These are phyloP conservation scores for Mycena galericulata DNA, from an alignment of 768 basidiomycete species.

Conservation along the genomic window DNA sequence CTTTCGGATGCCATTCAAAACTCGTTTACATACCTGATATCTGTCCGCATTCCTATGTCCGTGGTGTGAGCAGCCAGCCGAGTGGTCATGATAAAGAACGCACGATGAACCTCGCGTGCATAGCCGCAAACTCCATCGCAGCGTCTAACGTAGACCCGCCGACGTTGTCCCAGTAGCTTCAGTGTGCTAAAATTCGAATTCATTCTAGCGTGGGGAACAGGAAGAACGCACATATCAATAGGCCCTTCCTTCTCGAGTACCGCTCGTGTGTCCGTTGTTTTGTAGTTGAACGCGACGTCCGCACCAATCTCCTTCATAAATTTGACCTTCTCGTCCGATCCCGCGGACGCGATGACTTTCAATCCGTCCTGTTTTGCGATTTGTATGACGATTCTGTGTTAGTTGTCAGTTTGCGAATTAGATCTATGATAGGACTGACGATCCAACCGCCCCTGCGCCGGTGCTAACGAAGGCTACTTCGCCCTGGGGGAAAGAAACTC, in stretches of 20 bases:
- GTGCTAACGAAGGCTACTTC: slow-evolving; percentile 54
- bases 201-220: neutral
- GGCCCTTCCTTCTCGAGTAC: slow-evolving; percentile 43
- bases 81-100: neutral
- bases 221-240: slow-evolving; percentile 53
- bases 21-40: slow-evolving; percentile 37
- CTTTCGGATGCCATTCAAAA: neutral
- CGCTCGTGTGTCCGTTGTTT: slow-evolving; percentile 69
- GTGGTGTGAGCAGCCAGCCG: slow-evolving; percentile 31
- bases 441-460: slow-evolving; percentile 64
- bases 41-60: slow-evolving; percentile 55
- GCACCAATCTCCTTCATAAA: slow-evolving; percentile 71
- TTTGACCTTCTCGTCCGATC: slow-evolving; percentile 79
- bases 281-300: slow-evolving; percentile 82
- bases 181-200: neutral
- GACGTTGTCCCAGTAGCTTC: slow-evolving; percentile 68
- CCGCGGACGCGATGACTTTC: slow-evolving; percentile 79
- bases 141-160: slow-evolving; percentile 71
- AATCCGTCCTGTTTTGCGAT: slow-evolving; percentile 63
- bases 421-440: slow-evolving; percentile 49
- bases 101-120: slow-evolving; percentile 64
- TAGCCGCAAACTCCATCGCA: slow-evolving; percentile 60
- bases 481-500: slow-evolving; percentile 41
- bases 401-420: too few relatives aligned
- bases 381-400: slow-evolving; percentile 59